Base-by-base conservation (phyloP, 2,329 filamentous ascomycete species). In the Botrytis galanthina region DNA sequence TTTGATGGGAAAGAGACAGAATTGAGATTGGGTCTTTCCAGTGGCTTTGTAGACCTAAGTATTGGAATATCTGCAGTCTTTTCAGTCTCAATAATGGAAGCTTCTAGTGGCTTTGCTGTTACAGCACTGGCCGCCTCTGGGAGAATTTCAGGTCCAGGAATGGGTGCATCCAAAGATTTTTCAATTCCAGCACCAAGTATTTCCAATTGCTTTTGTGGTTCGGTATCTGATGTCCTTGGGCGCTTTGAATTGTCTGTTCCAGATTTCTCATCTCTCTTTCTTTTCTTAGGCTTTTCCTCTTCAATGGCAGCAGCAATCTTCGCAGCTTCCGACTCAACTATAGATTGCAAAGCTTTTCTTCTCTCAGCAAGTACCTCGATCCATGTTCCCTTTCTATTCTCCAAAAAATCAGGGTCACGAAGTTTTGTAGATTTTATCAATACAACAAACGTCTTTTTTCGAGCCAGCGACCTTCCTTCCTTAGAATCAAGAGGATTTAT, bases 361-460 rank as follows among this genome's bases (percentile, higher is more conserved):
- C 60, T 71, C 51, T 74, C 54, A 14, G 69, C 73, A 35, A 73
- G 44, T 60, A 62, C 60, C 32, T 73, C 74, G 61, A 74, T 71
- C 76, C 77, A 77, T 22, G 71, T 74, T 18, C 76, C 76, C 51
- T 54, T 73, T 32, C 73, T 71, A 42, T 70, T 62, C 29, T 71
- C 72, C 9, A 78, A 51, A 60, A 74, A 76, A 18, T 72, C 35
- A 26, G 74, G 72, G 61, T 77, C 61, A 37, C 78, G 80, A 39
- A 83, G 74, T 63, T 79, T 79, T 16, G 79, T 75, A 0, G 76
- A 79, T 54, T 75, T 79, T 62, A 82, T 81, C 4, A 81, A 74
- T 2, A 80, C 74, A 37, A 83, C 78, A 8, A 79, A 67, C 18
- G 80, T 80, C 77, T 81, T 79, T 74, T 78, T 79, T 42, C 66